These are phyloP conservation scores for Guyanaporus albipodus DNA, from an alignment of 768 basidiomycete species.

Conservation along the genomic window DNA sequence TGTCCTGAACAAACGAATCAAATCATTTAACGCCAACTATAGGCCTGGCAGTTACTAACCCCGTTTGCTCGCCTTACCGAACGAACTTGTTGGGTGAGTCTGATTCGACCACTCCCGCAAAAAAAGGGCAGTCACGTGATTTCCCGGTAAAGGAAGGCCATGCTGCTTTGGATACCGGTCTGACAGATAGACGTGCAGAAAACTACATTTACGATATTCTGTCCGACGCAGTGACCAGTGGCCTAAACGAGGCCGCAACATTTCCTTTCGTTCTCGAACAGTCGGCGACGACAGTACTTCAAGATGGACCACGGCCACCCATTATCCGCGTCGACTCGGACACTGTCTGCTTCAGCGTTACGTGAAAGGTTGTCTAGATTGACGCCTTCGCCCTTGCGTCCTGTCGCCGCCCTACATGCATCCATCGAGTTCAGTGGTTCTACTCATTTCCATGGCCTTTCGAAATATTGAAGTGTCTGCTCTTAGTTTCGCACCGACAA, in stretches of 20 bases:
- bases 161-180: too few species aligned
- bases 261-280: background rate
- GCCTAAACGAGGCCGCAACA: background rate
- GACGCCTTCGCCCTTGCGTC: constrained; percentile 53
- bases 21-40: too few species aligned
- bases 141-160: too few species aligned
- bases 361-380: constrained; percentile 60
- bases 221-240: background rate
- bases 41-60: too few species aligned
- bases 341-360: constrained; percentile 58
- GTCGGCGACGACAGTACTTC: constrained; percentile 4
- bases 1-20: too few species aligned
- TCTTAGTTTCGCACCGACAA: constrained; percentile 76
- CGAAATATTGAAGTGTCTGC: constrained; percentile 1
- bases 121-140: too few species aligned
- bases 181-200: too few species aligned
- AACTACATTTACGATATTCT: constrained; percentile 1
- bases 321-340: constrained; percentile 40
- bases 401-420: constrained; percentile 64
- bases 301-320: constrained; percentile 34
- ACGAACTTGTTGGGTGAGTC: too few species aligned
- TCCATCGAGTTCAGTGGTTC: constrained; percentile 61
- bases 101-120: too few species aligned
- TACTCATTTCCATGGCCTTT: background rate
- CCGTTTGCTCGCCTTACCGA: too few species aligned